Conservation (phyloP, 2,329 filamentous ascomycete genomes). For the Fusarium succisae region DNA sequence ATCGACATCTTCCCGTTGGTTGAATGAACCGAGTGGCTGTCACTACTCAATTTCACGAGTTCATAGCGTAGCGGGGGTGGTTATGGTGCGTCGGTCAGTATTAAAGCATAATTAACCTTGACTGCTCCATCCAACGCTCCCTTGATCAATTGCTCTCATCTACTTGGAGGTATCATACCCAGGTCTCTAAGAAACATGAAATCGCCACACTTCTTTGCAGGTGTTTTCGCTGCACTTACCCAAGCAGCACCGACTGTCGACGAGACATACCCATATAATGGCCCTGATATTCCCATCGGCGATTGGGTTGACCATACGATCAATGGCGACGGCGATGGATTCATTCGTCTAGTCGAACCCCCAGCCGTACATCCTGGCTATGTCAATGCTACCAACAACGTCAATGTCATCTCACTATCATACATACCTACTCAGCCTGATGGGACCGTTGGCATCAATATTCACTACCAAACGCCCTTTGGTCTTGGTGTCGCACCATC, state of each 20-base stretch:
- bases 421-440: not conserved
- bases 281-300: not conserved
- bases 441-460: not conserved
- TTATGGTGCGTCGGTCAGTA: rapidly evolving
- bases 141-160: rapidly evolving
- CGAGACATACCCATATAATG: not conserved
- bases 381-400: not conserved
- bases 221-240: not conserved
- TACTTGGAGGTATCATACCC: rapidly evolving
- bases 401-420: not conserved
- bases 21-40: not conserved
- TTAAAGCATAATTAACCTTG: not conserved
- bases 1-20: not conserved
- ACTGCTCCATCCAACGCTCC: not conserved
- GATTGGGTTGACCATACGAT: not conserved
- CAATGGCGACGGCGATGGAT: not conserved
- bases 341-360: not conserved
- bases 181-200: rapidly evolving
- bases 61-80: not conserved
- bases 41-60: not conserved
- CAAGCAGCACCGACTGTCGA: not conserved
- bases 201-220: rapidly evolving
- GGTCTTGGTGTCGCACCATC: not conserved
- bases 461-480: not conserved
- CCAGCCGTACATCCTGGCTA: not conserved